Percentiles rank a stretch among this genome's conserved stretches.
These are phyloP conservation scores for Metrosideros polymorpha DNA, from an alignment of 441 rosid species.

Conservation along the genomic window DNA sequence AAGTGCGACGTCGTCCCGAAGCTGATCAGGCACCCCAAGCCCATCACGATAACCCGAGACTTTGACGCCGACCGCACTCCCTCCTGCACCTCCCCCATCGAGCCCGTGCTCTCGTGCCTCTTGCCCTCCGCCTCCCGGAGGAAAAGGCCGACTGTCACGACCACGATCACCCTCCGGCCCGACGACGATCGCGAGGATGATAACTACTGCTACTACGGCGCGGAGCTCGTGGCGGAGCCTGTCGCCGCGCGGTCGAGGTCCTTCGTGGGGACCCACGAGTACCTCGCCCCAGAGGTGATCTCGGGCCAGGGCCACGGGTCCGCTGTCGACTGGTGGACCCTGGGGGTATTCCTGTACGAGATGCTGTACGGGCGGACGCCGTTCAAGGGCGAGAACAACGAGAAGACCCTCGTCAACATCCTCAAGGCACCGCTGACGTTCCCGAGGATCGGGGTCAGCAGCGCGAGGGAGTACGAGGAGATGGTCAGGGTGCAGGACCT, in stretches of 20 bases:
- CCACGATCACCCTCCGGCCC: conserved; percentile 25
- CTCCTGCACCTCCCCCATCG: conserved; percentile 45
- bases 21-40: conserved; percentile 23
- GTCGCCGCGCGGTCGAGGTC: conserved; percentile 55
- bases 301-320: conserved; percentile 70
- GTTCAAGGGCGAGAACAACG: conserved; percentile 60
- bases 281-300: conserved; percentile 61
- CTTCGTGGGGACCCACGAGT: conserved; percentile 62
- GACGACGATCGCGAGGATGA: conserved; percentile 9
- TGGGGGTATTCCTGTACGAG: conserved; percentile 51
- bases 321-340: conserved; percentile 74
- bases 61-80: conserved; percentile 29
- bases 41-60: not conserved
- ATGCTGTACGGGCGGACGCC: conserved; percentile 56
- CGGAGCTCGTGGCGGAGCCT: conserved; percentile 70
- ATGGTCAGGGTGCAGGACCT: conserved; percentile 52
- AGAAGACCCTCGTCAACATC: conserved; percentile 47
- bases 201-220: conserved; percentile 6
- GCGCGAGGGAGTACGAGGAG: conserved; percentile 35
- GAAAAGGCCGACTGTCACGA: conserved; percentile 5
- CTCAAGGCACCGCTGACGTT: conserved; percentile 63
- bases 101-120: conserved; percentile 69
- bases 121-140: conserved; percentile 21
- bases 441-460: conserved; percentile 43
- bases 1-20: conserved; percentile 51